Percentiles rank a stretch among this genome's conserved stretches.
phyloP scores from a whole-genome alignment of 805 yeast genomes.

The Kodamaea leandrae region DNA sequence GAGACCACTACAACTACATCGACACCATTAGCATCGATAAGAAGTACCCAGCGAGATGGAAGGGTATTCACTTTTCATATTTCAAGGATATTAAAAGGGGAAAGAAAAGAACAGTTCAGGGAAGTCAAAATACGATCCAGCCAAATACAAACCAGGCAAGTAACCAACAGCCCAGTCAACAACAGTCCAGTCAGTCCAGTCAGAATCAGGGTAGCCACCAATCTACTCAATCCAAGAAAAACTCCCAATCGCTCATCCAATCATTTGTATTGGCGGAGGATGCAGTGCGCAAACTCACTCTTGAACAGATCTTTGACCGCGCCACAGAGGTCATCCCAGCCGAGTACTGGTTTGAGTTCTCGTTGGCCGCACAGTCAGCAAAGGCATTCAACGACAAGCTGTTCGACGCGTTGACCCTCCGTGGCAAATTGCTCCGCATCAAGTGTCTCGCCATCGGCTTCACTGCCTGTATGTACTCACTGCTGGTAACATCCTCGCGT shows the following conservation, averaged over 20 bases:
- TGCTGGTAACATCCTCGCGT: conserved; percentile 58
- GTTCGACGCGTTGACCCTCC: conserved; percentile 49
- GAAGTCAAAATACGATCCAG: conserved; percentile 11
- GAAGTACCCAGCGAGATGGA: conserved; percentile 57
- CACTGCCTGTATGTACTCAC: conserved; percentile 53
- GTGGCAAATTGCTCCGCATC: conserved; percentile 58
- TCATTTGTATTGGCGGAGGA: conserved; percentile 45
- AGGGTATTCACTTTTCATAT: conserved; percentile 51
- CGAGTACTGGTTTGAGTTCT: conserved; percentile 62
- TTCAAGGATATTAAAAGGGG: conserved; percentile 23
- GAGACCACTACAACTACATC: conserved; percentile 44
- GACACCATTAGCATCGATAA: conserved; percentile 44
- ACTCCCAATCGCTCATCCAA: no score
- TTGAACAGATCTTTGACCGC: conserved; percentile 62
- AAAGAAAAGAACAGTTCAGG: conserved; percentile 16
- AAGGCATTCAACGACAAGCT: conserved; percentile 67
- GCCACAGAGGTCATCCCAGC: conserved; percentile 58
- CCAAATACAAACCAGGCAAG: neutral
- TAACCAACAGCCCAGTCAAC: neutral
- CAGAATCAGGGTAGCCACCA: no score
- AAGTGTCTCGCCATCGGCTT: conserved; percentile 70
- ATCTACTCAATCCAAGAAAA: no score
- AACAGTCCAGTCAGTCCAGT: no score
- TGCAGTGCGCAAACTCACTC: conserved; percentile 50
- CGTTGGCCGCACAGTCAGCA: conserved; percentile 58